phyloP scores from a whole-genome alignment of 139 green algal genomes.

The Chlamydomonas schloesseri region DNA sequence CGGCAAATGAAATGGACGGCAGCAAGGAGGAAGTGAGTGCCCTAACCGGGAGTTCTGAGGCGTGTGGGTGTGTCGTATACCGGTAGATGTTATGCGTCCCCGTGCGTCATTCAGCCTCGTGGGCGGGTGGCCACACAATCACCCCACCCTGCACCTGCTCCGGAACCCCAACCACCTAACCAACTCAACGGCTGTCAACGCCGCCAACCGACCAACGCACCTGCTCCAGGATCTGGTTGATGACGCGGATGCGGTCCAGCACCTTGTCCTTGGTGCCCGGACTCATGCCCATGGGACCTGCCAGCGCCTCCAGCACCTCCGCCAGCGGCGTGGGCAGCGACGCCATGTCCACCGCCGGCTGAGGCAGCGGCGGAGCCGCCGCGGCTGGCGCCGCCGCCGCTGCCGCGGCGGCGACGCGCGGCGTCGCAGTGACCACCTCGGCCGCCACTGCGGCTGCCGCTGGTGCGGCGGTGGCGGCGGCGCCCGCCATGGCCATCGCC shows the following conservation, averaged over 20 bases:
- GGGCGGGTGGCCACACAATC: no score
- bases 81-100: no score
- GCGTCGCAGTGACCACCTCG: neutral
- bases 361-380: neutral
- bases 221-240: slow-evolving; percentile 35
- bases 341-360: neutral
- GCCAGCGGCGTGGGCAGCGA: slow-evolving; percentile 5
- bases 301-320: slow-evolving; percentile 5
- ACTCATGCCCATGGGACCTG: neutral
- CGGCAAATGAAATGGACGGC: no score
- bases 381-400: neutral
- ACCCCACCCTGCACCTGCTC: no score
- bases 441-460: neutral
- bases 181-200: no score
- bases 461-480: neutral
- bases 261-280: neutral
- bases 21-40: no score
- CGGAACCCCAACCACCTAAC: no score
- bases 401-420: neutral
- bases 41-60: no score
- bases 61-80: no score
- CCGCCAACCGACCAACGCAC: neutral
- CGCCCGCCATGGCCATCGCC: neutral
- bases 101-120: no score
- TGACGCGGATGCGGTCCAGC: slow-evolving; percentile 38